A percentile compares a stretch with the other conserved stretches of the same genome.
These are phyloP conservation scores for Fonsecaea erecta DNA, from an alignment of 2,329 filamentous ascomycete species.

Conservation along the genomic window DNA sequence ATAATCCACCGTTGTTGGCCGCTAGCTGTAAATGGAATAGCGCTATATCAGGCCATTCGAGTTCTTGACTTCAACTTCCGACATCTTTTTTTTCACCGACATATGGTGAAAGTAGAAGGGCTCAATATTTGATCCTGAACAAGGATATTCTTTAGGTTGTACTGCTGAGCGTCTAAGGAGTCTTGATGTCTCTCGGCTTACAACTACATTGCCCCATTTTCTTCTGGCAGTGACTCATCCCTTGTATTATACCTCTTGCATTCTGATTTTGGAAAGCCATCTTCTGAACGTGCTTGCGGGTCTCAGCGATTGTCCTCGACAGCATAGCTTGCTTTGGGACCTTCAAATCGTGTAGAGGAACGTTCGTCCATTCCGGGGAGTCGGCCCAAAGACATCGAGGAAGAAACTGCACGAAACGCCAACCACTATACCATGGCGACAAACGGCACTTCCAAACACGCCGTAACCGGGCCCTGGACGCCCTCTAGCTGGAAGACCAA, in stretches of 20 bases:
- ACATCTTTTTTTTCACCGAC: background rate
- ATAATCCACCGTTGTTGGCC: background rate
- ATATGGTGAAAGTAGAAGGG: background rate
- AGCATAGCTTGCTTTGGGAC: background rate
- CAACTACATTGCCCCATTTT: background rate
- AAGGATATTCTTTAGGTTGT: background rate
- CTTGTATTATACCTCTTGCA: background rate
- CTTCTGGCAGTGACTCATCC: background rate
- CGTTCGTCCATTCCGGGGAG: background rate
- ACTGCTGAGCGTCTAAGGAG: background rate
- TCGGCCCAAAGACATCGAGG: background rate
- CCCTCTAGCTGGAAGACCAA: slow-evolving; percentile 49
- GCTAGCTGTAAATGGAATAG: slow-evolving; percentile 13
- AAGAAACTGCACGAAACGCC: background rate
- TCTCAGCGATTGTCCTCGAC: background rate
- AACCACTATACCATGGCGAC: slow-evolving; percentile 41
- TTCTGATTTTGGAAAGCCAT: slow-evolving; percentile 35
- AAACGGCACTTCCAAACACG: slow-evolving; percentile 3
- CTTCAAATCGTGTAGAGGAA: slow-evolving; percentile 50
- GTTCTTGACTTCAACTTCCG: background rate
- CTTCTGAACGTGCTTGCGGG: slow-evolving; percentile 47
- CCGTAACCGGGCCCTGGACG: slow-evolving; percentile 24
- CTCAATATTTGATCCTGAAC: background rate
- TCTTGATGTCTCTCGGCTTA: background rate
- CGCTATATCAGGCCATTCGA: background rate